Evolutionary conservation across 2,329 filamentous ascomycete species (phyloP).

Genomic region (Piedraia hortae): DNA sequence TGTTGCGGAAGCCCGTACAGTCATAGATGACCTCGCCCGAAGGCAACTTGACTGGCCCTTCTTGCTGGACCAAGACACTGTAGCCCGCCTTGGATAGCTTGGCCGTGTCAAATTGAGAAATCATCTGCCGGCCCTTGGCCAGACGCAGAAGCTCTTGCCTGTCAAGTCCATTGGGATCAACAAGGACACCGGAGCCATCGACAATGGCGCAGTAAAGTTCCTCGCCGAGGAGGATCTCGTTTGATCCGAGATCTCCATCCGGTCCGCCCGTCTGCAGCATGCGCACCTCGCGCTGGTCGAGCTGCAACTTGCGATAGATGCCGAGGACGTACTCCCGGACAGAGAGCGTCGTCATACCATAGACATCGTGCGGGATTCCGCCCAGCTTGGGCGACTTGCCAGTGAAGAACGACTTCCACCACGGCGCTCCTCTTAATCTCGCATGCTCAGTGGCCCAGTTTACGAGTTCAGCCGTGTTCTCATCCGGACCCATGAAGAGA

Average conservation of each 20-base stretch:
- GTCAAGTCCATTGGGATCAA: constrained; percentile 74
- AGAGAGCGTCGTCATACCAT: constrained; percentile 93
- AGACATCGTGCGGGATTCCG: constrained; percentile 83
- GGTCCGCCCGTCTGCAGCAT: constrained; percentile 97
- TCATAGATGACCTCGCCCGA: constrained; percentile 68
- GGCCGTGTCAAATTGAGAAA: constrained; percentile 54
- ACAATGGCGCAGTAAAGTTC: constrained; percentile 90
- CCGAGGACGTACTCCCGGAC: constrained; percentile 89
- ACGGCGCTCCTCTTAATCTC: constrained; percentile 58
- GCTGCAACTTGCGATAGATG: constrained; percentile 84
- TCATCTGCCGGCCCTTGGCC: constrained; percentile 70
- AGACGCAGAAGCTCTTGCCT: constrained; percentile 58
- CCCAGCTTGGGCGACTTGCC: constrained; percentile 90
- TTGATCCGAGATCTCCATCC: constrained; percentile 87
- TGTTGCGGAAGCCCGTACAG: constrained; percentile 89
- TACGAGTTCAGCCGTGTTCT: constrained; percentile 92
- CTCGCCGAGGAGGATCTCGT: constrained; percentile 85
- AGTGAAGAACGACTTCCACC: constrained; percentile 99
- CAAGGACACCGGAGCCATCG: constrained; percentile 85
- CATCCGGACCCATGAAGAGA: constrained; percentile 91
- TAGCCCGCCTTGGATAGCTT: constrained; percentile 78
- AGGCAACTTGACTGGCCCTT: constrained; percentile 64
- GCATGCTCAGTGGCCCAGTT: constrained; percentile 98
- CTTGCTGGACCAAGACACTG: constrained; percentile 75
- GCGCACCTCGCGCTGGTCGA: constrained; percentile 57